phyloP scores from a whole-genome alignment of 2,329 filamentous ascomycete species.

The Fusarium graminum region DNA sequence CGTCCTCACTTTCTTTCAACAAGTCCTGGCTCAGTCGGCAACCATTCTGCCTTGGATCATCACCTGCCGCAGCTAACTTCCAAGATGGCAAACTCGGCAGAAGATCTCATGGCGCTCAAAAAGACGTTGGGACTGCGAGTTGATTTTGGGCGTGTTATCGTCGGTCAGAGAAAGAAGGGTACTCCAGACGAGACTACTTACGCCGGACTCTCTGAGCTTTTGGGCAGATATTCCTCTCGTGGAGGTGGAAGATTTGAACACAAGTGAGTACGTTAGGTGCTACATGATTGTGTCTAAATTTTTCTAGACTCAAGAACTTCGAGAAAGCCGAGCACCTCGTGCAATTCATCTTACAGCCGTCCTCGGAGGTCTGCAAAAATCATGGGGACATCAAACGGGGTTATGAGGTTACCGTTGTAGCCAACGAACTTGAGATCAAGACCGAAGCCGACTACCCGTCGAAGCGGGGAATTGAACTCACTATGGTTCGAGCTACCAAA shows the following conservation, averaged over 20 bases:
- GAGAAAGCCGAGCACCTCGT: constrained; percentile 37
- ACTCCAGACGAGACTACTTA: constrained; percentile 43
- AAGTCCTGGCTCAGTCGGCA: constrained; percentile 1
- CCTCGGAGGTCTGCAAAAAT: constrained; percentile 30
- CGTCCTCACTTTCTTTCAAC: constrained; percentile 42
- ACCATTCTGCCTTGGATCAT: constrained; percentile 31
- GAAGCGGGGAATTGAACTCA: constrained; percentile 36
- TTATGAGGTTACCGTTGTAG: constrained; percentile 41
- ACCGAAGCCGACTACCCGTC: constrained; percentile 30
- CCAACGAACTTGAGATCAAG: constrained; percentile 42
- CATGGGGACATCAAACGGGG: constrained; percentile 25
- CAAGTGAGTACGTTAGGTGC: constrained; percentile 41
- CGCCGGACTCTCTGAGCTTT: constrained; percentile 45
- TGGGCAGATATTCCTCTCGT: constrained; percentile 48
- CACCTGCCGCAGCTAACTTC: constrained; percentile 39
- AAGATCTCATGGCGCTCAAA: constrained; percentile 45
- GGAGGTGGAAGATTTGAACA: constrained; percentile 50
- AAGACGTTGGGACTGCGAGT: constrained; percentile 51
- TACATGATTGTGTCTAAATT: constrained; percentile 18
- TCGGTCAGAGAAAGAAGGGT: constrained; percentile 47
- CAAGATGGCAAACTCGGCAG: constrained; percentile 40
- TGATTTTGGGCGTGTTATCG: constrained; percentile 51
- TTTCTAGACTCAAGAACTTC: constrained; percentile 31
- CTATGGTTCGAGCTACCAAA: constrained; percentile 40
- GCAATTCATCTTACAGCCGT: constrained; percentile 26